A percentile compares a stretch with the other conserved stretches of the same genome.
These are phyloP conservation scores for Lyophyllum atratum DNA, from an alignment of 768 basidiomycete genomes.

Conservation along the genomic window DNA sequence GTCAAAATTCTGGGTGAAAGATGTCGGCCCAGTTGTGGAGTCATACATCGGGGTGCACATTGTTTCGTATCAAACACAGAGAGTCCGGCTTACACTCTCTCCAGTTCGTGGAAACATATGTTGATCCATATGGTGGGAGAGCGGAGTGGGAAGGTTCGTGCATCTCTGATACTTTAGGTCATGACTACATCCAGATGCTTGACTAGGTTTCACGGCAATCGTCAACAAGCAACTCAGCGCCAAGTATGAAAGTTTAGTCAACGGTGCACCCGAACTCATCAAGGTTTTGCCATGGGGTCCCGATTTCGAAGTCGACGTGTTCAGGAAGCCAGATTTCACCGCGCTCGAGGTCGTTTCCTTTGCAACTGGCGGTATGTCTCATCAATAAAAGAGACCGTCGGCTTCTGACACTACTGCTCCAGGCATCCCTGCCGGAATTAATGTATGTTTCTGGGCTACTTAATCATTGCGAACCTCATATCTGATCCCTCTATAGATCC, in stretches of 20 bases:
- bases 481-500: slow-evolving; percentile 50
- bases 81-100: not conserved
- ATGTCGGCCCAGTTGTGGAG: slow-evolving; percentile 85
- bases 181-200: slow-evolving; percentile 10
- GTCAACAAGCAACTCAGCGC: slow-evolving; percentile 83
- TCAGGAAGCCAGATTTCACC: slow-evolving; percentile 87
- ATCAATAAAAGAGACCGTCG: not conserved
- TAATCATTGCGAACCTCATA: not conserved
- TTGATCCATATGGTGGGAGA: slow-evolving; percentile 88
- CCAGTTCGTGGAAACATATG: slow-evolving; percentile 79
- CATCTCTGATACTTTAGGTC: not conserved
- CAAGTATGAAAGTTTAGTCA: slow-evolving; percentile 79
- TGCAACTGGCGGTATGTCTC: slow-evolving; percentile 70
- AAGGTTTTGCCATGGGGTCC: slow-evolving; percentile 83
- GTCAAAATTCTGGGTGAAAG: slow-evolving; percentile 82
- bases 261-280: slow-evolving; percentile 76
- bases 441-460: slow-evolving; percentile 44
- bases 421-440: slow-evolving; percentile 89
- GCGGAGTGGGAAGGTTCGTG: slow-evolving; percentile 87
- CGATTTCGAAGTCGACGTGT: slow-evolving; percentile 67
- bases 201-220: slow-evolving; percentile 82
- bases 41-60: slow-evolving; percentile 71
- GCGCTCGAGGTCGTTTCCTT: slow-evolving; percentile 83
- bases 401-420: not conserved
- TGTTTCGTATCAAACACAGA: not conserved